phyloP scores from a whole-genome alignment of 805 yeast species.

The Scheffersomyces lignosus region DNA sequence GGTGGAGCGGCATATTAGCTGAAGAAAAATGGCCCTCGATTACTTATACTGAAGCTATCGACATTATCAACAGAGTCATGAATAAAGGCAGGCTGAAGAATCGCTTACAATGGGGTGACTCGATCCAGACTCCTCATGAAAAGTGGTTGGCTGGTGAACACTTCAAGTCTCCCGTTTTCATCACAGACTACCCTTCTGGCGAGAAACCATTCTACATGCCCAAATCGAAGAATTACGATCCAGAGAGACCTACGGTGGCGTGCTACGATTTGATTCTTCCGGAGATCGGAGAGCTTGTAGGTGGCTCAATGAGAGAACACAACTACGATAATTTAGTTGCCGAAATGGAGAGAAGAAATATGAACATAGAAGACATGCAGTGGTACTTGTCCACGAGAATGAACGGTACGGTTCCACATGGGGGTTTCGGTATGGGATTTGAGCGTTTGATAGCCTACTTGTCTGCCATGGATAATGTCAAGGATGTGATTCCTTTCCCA shows the following conservation, averaged over 20 bases:
- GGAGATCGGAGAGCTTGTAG: conserved; percentile 88
- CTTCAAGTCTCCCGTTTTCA: conserved; percentile 76
- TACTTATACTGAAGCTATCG: conserved; percentile 76
- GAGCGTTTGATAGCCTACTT: conserved; percentile 80
- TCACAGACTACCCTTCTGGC: conserved; percentile 78
- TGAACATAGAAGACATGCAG: conserved; percentile 59
- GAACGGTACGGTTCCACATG: conserved; percentile 88
- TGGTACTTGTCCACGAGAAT: conserved; percentile 81
- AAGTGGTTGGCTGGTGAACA: conserved; percentile 78
- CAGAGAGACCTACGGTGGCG: conserved; percentile 61
- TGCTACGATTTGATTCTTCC: conserved; percentile 91
- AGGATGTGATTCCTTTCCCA: conserved; percentile 87
- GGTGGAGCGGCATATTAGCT: conserved; percentile 61
- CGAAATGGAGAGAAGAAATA: conserved; percentile 53
- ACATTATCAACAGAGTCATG: conserved; percentile 41
- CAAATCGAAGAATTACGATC: conserved; percentile 33
- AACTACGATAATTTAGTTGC: conserved; percentile 43
- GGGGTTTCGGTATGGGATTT: conserved; percentile 96
- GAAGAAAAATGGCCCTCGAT: conserved; percentile 61
- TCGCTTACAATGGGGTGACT: conserved; percentile 61
- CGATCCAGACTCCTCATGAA: conserved; percentile 83
- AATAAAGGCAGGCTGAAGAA: conserved; percentile 39
- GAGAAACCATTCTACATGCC: conserved; percentile 95
- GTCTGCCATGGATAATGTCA: conserved; percentile 72
- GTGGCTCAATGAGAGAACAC: conserved; percentile 92